Evolutionary conservation across 768 basidiomycete species (phyloP), one percentile per base, ranked within the genome.

Genomic region (Dioszegia crocea): DNA sequence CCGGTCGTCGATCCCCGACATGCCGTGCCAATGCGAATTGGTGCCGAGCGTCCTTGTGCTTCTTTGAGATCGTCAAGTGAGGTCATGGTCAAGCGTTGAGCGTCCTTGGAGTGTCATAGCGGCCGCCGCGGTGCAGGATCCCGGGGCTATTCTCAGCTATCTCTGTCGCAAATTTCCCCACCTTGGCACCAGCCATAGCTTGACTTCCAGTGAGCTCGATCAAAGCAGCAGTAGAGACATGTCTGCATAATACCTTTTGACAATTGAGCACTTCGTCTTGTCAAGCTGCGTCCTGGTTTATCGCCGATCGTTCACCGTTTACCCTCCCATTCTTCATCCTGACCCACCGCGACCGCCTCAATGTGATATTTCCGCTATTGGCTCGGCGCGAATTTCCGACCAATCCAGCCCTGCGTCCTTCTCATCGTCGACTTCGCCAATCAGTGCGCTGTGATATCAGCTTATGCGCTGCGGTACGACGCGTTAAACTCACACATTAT

Each of bases 381-480:
- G 92, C 67, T 93, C 91, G 29, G 94, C 94, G 44, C 85, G 86
- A 64, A 96, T 85, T 30, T 84, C 82, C 0, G 85, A 80, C 38
- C 91, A 83, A 78, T 98, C 93, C 55, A 88, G 80, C 21, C 84
- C 84, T 62, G 89, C 85, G 76, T 98, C 94, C 54, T 91, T 78
- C 77, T 92, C 90, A 4, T 72, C 63, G 61, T 81, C 80, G 1
- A 80, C 36, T 57, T 80, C 79, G 21, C 77, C 79, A 14, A 81
- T 76, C n/a, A 80, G 39, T 1, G 77, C 77, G 19, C 80, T 81
- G 62, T 12, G 14, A 8, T 16, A 49, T 53, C 36, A 53, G 50
- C 44, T 56, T 17, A n/a, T n/a, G n/a, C 3, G 27, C 10, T 33
- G 43, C 36, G 21, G 21, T 30, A 50, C 31, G 31, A 19, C 52